Evolutionary conservation across 345 rosid genomes (phyloP).

Genomic region (Populus simonii): DNA sequence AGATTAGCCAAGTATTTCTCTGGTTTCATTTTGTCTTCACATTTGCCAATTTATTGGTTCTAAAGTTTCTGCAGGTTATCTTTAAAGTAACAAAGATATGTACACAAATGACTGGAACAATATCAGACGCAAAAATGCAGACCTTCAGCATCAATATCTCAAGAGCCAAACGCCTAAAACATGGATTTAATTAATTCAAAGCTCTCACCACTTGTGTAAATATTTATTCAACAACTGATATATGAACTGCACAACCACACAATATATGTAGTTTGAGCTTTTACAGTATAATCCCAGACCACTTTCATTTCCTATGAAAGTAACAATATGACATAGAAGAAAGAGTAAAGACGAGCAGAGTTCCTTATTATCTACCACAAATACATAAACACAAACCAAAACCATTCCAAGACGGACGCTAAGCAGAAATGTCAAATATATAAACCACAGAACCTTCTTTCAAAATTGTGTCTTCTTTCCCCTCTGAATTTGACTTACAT

Average conservation of each 20-base stretch:
- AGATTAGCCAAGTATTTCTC: not conserved
- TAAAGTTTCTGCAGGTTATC: not conserved
- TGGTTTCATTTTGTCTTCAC: not conserved
- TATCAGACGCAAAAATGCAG: not conserved
- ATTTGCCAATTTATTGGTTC: not conserved
- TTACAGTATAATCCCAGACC: slow-evolving; percentile 54
- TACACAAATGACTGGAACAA: not conserved
- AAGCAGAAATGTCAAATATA: slow-evolving; percentile 34
- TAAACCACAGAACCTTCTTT: slow-evolving; percentile 46
- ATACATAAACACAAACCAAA: slow-evolving; percentile 62
- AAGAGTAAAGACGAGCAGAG: slow-evolving; percentile 30
- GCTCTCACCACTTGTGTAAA: slow-evolving; percentile 12
- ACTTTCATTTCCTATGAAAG: slow-evolving; percentile 38
- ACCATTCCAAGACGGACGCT: slow-evolving; percentile 32
- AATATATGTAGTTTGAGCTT: slow-evolving; percentile 31
- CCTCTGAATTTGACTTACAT: slow-evolving; percentile 3
- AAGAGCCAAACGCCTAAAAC: not conserved
- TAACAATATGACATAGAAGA: slow-evolving; percentile 34
- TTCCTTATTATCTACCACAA: slow-evolving; percentile 63
- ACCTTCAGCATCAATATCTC: not conserved
- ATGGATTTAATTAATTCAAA: not conserved
- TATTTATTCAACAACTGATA: slow-evolving; percentile 30
- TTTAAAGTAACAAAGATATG: not conserved
- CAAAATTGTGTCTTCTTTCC: slow-evolving; percentile 64
- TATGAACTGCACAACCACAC: slow-evolving; percentile 40